These are phyloP conservation scores for Phytophthora agathidicida DNA, from an alignment of 352 stramenopile species.

Conservation along the genomic window DNA sequence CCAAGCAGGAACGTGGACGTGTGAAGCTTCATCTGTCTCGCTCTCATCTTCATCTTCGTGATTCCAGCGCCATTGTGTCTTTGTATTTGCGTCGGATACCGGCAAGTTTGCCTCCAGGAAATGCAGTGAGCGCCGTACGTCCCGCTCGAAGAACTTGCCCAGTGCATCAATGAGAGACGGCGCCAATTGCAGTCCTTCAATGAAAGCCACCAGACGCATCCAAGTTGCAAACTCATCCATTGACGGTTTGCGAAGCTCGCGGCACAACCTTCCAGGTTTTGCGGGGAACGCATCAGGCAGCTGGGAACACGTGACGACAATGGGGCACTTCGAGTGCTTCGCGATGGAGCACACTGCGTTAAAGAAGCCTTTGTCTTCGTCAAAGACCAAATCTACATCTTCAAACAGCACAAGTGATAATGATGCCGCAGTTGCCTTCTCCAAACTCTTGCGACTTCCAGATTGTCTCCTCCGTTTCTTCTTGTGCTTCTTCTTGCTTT, in stretches of 20 bases:
- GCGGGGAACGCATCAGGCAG: constrained; percentile 67
- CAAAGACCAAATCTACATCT: constrained; percentile 83
- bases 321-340: constrained; percentile 81
- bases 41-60: constrained; percentile 13
- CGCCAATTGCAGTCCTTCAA: constrained; percentile 56
- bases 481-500: constrained; percentile 54
- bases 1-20: constrained; percentile 51
- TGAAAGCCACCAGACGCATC: constrained; percentile 62
- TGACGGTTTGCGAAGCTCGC: constrained; percentile 49
- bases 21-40: neutral
- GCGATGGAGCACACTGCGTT: constrained; percentile 75
- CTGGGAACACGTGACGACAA: constrained; percentile 72
- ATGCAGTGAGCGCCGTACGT: constrained; percentile 74
- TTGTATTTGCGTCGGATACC: constrained; percentile 18
- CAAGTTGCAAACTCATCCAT: constrained; percentile 68
- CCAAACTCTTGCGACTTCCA: constrained; percentile 44
- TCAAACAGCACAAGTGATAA: constrained; percentile 87
- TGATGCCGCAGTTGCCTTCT: constrained; percentile 42
- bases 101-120: constrained; percentile 65
- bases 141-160: constrained; percentile 61
- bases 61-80: constrained; percentile 34
- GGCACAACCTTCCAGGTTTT: constrained; percentile 47
- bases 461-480: constrained; percentile 44
- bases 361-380: constrained; percentile 84
- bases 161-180: constrained; percentile 44